These are phyloP conservation scores for Dryas octopetala DNA, from an alignment of 306 rosid species.

Conservation along the genomic window DNA sequence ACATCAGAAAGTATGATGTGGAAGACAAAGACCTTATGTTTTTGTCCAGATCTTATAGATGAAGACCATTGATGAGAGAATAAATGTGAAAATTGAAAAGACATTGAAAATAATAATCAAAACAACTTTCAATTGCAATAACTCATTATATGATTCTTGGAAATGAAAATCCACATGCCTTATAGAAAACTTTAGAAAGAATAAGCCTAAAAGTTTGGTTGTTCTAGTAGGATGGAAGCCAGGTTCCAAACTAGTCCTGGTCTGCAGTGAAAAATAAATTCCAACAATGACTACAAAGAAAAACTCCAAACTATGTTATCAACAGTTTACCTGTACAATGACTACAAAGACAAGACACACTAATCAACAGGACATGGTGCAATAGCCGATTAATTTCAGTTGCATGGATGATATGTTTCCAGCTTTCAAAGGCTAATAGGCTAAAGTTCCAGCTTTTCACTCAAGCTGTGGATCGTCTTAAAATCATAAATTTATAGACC, in stretches of 20 bases:
- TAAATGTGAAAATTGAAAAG: neutral
- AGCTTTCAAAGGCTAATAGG: neutral
- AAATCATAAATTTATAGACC: neutral
- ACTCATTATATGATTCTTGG: neutral
- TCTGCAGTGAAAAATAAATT: neutral
- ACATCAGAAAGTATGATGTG: neutral
- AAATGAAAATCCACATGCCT: neutral
- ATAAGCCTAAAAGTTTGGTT: neutral
- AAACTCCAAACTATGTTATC: neutral
- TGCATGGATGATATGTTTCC: neutral
- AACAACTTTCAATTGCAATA: neutral
- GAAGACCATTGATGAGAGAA: neutral
- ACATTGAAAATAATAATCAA: neutral
- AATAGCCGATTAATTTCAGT: neutral
- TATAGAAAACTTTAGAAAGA: neutral
- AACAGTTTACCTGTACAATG: neutral
- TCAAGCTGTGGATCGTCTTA: neutral
- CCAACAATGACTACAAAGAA: neutral
- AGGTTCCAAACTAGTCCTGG: neutral
- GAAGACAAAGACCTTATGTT: neutral
- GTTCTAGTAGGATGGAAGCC: neutral
- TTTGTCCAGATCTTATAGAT: neutral
- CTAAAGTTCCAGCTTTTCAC: neutral
- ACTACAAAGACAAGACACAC: constrained; percentile 1
- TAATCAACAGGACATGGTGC: neutral